These are phyloP conservation scores for Fraxinus albicans DNA, from an alignment of 305 asterid genomes.

Conservation along the genomic window DNA sequence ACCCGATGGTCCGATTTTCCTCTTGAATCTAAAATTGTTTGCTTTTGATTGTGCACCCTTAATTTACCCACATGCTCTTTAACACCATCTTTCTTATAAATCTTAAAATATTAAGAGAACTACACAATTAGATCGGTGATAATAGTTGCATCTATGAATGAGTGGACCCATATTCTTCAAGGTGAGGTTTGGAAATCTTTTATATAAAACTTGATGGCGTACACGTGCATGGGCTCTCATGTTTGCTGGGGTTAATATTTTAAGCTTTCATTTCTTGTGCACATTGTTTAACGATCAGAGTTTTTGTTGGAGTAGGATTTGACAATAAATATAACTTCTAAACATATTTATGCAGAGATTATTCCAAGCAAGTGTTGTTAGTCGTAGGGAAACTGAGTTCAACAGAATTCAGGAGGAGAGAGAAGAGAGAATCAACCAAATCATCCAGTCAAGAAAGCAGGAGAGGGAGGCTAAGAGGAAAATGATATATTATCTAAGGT, in stretches of 20 bases:
- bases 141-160: background rate
- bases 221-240: background rate
- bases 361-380: slow-evolving; percentile 60
- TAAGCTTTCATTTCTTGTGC: background rate
- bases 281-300: background rate
- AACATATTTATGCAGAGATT: slow-evolving; percentile 37
- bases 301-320: background rate
- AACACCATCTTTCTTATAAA: background rate
- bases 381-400: slow-evolving; percentile 54
- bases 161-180: background rate
- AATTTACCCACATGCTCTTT: background rate
- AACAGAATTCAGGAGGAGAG: slow-evolving; percentile 61
- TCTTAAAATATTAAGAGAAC: background rate
- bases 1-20: background rate
- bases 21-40: background rate
- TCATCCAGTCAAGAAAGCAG: slow-evolving; percentile 55
- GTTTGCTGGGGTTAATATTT: background rate
- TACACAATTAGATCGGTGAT: background rate
- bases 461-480: slow-evolving; percentile 75
- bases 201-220: background rate
- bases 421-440: slow-evolving; percentile 48
- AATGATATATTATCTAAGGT: slow-evolving; percentile 58
- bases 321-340: background rate
- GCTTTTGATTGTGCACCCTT: background rate
- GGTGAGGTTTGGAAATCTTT: background rate